A percentile compares a stretch with the other conserved stretches of the same genome.
These are phyloP conservation scores for Hymenoscyphus infarciens DNA, from an alignment of 2,329 filamentous ascomycete species.

Conservation along the genomic window DNA sequence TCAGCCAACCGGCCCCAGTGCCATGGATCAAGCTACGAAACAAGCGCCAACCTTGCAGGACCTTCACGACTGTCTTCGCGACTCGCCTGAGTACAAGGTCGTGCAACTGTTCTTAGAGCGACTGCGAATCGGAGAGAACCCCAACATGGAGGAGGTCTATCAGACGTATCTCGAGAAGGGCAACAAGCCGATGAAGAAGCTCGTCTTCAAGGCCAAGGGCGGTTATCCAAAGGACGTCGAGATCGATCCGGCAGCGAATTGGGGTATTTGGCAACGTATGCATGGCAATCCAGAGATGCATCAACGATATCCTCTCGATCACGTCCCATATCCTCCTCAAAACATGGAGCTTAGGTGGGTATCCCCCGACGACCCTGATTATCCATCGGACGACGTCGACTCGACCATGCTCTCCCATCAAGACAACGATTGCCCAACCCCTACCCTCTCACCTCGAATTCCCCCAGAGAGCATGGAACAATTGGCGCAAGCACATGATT, in stretches of 20 bases:
- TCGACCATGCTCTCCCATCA: neutral
- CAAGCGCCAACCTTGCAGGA: neutral
- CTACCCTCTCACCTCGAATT: neutral
- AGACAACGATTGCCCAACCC: neutral
- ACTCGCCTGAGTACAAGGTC: constrained; percentile 5
- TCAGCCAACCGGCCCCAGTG: too few species aligned
- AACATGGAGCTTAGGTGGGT: neutral
- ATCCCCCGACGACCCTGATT: neutral
- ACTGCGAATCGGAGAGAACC: neutral
- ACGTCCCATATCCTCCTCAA: constrained; percentile 6
- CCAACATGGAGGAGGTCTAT: constrained; percentile 5
- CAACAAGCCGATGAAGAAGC: constrained; percentile 6
- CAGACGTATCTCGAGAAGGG: neutral
- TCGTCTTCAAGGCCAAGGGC: constrained; percentile 4
- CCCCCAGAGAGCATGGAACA: neutral
- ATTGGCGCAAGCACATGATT: neutral
- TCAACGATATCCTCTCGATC: constrained; percentile 2
- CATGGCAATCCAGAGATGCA: constrained; percentile 1
- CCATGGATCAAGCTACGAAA: neutral
- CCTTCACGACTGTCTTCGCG: neutral
- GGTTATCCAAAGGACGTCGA: neutral
- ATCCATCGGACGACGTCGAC: neutral
- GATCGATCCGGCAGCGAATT: neutral
- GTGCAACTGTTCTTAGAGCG: neutral
- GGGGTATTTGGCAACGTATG: constrained; percentile 6